phyloP scores from a whole-genome alignment of 495 filamentous ascomycete species.

The Aspergillus homomorphus region DNA sequence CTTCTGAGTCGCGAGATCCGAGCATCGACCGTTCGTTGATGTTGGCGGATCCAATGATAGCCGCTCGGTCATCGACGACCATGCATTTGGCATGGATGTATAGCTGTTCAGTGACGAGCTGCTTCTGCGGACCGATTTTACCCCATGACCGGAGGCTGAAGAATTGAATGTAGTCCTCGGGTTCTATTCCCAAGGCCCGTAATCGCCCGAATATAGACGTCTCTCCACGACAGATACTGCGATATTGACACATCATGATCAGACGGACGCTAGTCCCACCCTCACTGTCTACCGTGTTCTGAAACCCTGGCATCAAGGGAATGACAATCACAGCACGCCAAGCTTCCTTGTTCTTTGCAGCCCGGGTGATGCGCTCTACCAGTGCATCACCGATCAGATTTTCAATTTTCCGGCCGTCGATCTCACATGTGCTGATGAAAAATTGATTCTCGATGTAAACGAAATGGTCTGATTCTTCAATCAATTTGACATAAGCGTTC shows the following conservation, averaged over 20 bases:
- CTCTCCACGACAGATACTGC: constrained; percentile 92
- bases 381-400: constrained; percentile 95
- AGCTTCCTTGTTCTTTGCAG: constrained; percentile 77
- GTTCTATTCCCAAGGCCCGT: constrained; percentile 79
- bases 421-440: constrained; percentile 91
- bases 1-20: constrained; percentile 86
- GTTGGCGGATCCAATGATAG: constrained; percentile 95
- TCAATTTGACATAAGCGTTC: constrained; percentile 91
- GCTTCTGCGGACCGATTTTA: constrained; percentile 76
- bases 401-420: constrained; percentile 80
- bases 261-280: constrained; percentile 91
- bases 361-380: constrained; percentile 84
- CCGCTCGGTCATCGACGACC: constrained; percentile 91
- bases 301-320: constrained; percentile 95
- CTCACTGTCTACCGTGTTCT: constrained; percentile 90
- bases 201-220: constrained; percentile 89
- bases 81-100: constrained; percentile 99
- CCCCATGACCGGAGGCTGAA: constrained; percentile 93
- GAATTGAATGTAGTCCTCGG: constrained; percentile 95
- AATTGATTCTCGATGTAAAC: constrained; percentile 99
- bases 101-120: constrained; percentile 89
- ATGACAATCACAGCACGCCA: constrained; percentile 96
- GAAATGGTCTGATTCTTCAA: constrained; percentile 92
- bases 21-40: constrained; percentile 99
- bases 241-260: constrained; percentile 97